Base-by-base conservation (phyloP, 2,329 filamentous ascomycete genomes). In the Mycosphaerella sp. region DNA sequence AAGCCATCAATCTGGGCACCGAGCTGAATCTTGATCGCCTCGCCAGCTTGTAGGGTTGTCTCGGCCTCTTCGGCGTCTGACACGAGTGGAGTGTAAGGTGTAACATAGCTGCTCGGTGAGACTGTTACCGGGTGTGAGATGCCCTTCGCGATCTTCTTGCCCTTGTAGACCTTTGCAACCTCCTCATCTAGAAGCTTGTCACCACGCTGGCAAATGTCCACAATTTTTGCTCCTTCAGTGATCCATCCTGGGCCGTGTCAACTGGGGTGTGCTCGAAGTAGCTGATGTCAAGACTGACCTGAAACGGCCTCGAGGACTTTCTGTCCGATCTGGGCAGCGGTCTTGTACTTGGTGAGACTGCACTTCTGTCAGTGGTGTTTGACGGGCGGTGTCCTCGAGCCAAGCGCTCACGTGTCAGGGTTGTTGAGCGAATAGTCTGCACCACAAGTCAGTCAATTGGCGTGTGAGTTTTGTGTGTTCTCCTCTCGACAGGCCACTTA, bases 261-360 rank as follows among this genome's bases (percentile, higher is more conserved):
- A 56, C 44, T 25, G 10, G 49, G 49, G 37, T 41, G 43, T 18
- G 21, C 39, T 30, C 14, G 43, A 40, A 39, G 32, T 16, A 40
- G 28, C n/a, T 9, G 28, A n/a, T 41, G 49, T 52, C 52, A 42
- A 50, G 65, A 61, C 69, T 60, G 68, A 82, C 79, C 78, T 71
- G 74, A 71, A 60, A 98, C 91, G 63, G 86, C 85, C 65, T 89
- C 88, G 62, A 98, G 82, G 63, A 95, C 91, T 77, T 91, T 95
- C 72, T 96, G 88, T 45, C 91, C 93, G 74, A 98, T 97, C 70
- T 87, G 80, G 58, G 87, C 91, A 52, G 93, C 93, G 61, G 87
- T 90, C 84, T 95, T 97, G 81, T 97, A 97, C 80, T 97, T 98
- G 75, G 93, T 97, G 65, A 98, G 81, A 66, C 89, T 96, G 71